Evolutionary conservation across 371 early-diverging fungal genomes (phyloP), one percentile per base, ranked within the genome.

Genomic region (Mucor irregularis): DNA sequence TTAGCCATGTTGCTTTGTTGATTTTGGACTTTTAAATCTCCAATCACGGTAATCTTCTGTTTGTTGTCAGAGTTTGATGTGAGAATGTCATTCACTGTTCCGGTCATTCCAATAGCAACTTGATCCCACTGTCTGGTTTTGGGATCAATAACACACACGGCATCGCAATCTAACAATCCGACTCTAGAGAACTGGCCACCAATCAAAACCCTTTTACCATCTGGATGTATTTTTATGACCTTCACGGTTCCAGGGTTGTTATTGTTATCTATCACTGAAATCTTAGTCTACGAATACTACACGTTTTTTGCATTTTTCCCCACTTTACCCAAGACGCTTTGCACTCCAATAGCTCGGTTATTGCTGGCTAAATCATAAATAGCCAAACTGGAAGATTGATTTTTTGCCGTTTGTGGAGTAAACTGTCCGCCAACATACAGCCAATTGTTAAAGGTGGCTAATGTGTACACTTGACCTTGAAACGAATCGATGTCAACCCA

Each of bases 171-270:
- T 16, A 82, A 56, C 1, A 56, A 64, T 0, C 82, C 84, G 11
- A 76, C 71, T 0, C 67, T 73, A 1, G 66, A 61, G 47, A 86
- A 86, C 29, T 69, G 68, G 4, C 86, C 86, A 22, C 72, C 84
- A 10, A 86, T 61, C 21, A 82, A 44, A 5, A 84, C 48, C 9
- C 42, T 38, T 7, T 49, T 55, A 14, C 68, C 65, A 24, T 69
- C 59, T 3, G 68, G 68, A 8, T 61, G 71, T n/a, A 54, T 52
- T 19, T 69, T 68, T 16, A 84, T 78, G 14, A 63, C 49, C 26
- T 77, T 69, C 11, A 86, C 74, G 0, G 16, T 51, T 0, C 71
- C 70, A 0, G 57, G 53, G 0, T 64, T 52, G 11, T 65, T 66
- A 31, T 31, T 65, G 0, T 24, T 42, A 14, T 43, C 54, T 61